Evolutionary conservation across 768 basidiomycete genomes (phyloP).

Genomic region (Vararia minispora): DNA sequence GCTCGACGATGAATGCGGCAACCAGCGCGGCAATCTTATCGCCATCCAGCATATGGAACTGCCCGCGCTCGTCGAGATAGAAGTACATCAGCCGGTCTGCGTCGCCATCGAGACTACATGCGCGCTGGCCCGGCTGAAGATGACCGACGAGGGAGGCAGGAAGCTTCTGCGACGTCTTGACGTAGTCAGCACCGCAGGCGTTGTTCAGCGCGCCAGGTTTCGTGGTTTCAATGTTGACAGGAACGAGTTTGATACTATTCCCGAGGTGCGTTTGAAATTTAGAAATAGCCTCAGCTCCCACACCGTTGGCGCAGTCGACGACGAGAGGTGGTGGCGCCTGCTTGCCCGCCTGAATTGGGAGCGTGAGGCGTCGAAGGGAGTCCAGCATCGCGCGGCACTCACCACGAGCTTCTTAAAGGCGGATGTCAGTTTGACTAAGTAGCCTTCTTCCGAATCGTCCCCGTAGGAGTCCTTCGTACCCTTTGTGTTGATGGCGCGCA

Average conservation of each 20-base stretch:
- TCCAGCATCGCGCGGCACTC: conserved; percentile 21
- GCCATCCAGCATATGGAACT: conserved; percentile 91
- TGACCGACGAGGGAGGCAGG: conserved; percentile 64
- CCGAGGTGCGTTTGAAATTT: conserved; percentile 51
- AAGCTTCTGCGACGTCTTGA: conserved; percentile 84
- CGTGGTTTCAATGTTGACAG: conserved; percentile 58
- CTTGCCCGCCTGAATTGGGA: conserved; percentile 42
- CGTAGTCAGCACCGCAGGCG: conserved; percentile 89
- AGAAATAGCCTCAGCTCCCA: conserved; percentile 67
- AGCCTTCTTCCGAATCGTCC: conserved; percentile 70
- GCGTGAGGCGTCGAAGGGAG: neutral
- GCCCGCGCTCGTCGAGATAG: conserved; percentile 67
- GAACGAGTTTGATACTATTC: conserved; percentile 45
- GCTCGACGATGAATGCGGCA: conserved; percentile 84
- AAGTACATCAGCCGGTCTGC: conserved; percentile 96
- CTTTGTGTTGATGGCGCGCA: conserved; percentile 80
- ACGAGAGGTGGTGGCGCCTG: conserved; percentile 45
- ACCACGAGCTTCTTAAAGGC: conserved; percentile 87
- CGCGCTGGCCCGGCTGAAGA: conserved; percentile 65
- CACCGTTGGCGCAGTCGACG: conserved; percentile 99
- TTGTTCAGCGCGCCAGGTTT: conserved; percentile 71
- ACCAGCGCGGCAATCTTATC: conserved; percentile 96
- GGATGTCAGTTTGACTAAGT: conserved; percentile 66
- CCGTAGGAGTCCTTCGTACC: conserved; percentile 72
- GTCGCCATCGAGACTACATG: conserved; percentile 93